Percentiles rank a stretch among this genome's conserved stretches.
Conservation (phyloP, 306 rosid species). For the Sophora flavescens region DNA sequence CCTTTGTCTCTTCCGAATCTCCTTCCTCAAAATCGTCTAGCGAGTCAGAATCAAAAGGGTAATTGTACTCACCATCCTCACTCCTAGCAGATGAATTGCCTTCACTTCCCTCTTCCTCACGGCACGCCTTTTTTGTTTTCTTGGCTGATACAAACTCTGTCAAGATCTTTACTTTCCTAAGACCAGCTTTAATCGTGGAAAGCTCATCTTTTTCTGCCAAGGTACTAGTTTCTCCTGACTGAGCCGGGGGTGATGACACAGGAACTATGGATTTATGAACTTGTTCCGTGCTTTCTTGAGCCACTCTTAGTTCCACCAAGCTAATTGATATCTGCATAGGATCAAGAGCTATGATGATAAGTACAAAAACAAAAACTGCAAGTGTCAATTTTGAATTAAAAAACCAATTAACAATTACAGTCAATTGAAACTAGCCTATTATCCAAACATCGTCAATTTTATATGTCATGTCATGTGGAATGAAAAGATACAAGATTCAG, state of each 20-base stretch:
- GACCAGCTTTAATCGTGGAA: slow-evolving; percentile 96
- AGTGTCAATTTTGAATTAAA: slow-evolving; percentile 4
- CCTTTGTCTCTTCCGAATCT: slow-evolving; percentile 90
- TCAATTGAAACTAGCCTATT: not conserved
- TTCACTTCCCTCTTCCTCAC: slow-evolving; percentile 89
- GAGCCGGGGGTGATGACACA: slow-evolving; percentile 61
- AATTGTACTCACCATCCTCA: slow-evolving; percentile 88
- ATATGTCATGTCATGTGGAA: not conserved
- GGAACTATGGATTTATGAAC: slow-evolving; percentile 77
- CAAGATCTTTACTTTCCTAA: slow-evolving; percentile 89
- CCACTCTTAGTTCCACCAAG: slow-evolving; percentile 79
- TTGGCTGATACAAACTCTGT: slow-evolving; percentile 78
- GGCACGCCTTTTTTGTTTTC: slow-evolving; percentile 74
- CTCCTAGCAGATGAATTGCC: slow-evolving; percentile 88
- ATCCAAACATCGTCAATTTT: not conserved
- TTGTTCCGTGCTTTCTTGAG: slow-evolving; percentile 70
- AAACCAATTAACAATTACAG: not conserved
- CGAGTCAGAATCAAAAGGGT: slow-evolving; percentile 93
- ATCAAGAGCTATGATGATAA: slow-evolving; percentile 35
- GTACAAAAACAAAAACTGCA: not conserved
- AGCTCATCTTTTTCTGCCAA: slow-evolving; percentile 84
- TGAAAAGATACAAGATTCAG: slow-evolving; percentile 5
- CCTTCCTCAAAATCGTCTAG: slow-evolving; percentile 91
- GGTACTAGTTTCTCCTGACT: slow-evolving; percentile 59
- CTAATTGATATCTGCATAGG: slow-evolving; percentile 73